Evolutionary conservation across 768 basidiomycete species (phyloP).

Genomic region (Leccinum pellstonianum): DNA sequence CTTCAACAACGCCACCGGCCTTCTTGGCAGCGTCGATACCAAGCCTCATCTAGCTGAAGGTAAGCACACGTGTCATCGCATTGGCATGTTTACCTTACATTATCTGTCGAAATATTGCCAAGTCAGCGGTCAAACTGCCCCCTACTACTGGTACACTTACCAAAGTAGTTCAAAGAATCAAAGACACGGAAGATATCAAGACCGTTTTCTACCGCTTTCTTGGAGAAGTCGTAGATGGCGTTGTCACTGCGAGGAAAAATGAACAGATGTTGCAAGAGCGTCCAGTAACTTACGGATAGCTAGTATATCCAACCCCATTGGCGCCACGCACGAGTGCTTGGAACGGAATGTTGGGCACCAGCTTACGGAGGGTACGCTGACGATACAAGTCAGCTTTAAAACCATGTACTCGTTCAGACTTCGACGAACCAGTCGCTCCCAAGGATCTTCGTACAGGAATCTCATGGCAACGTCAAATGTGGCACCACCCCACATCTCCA

Average conservation of each 20-base stretch:
- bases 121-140: conserved; percentile 2
- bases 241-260: conserved; percentile 65
- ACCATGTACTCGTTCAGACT: background rate
- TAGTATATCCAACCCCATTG: conserved; percentile 98
- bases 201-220: conserved; percentile 99
- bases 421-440: conserved; percentile 85
- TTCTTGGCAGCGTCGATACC: conserved; percentile 99
- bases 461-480: conserved; percentile 99
- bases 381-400: conserved; percentile 14
- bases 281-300: conserved; percentile 75
- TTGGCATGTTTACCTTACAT: conserved; percentile 44
- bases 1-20: conserved; percentile 97
- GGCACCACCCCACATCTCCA: conserved; percentile 99
- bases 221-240: conserved; percentile 99
- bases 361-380: conserved; percentile 85
- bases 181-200: conserved; percentile 99
- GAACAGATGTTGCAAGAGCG: background rate
- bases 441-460: conserved; percentile 99
- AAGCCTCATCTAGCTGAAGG: conserved; percentile 73
- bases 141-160: conserved; percentile 41
- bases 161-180: conserved; percentile 98
- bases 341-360: conserved; percentile 98
- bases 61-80: conserved; percentile 11
- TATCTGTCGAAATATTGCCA: conserved; percentile 46
- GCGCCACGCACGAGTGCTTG: conserved; percentile 98